Evolutionary conservation across 75 land plant genomes (phyloP), one percentile per base, ranked within the genome.

Genomic region (Picea sitchensis): DNA sequence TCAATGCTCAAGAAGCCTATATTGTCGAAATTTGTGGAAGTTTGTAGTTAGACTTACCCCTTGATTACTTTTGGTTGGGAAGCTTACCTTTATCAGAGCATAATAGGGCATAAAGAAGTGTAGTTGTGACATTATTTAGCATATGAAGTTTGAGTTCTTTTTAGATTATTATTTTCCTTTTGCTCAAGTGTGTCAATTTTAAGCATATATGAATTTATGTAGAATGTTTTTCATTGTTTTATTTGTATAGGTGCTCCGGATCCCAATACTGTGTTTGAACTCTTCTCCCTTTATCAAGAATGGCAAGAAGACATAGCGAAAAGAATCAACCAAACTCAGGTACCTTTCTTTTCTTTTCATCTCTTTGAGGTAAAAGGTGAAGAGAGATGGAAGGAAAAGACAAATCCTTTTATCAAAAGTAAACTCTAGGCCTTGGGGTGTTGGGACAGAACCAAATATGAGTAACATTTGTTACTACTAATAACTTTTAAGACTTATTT

Each of bases 211-310:
- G 54, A 47, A 6, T 47, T 47, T 47, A 47, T 47, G 54, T 47
- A 47, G 54, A 47, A 47, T 47, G 54, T 7, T 47, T 47, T 47
- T 47, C 54, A 47, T 7, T 47, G 8, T 47, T 47, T 7, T 47
- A 47, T 47, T 47, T 47, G 54, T 47, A 47, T 47, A 47, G 93
- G 84, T 85, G 60, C 82, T 61, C 63, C 89, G 59, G 76, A 89
- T 78, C 89, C 91, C 14, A 83, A 82, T 41, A 77, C 87, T 77
- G 73, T 88, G 26, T 60, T 83, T 81, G 93, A 91, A 80, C 89
- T 91, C 60, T 91, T 91, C 75, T 85, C 93, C 3, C 72, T 89
- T 73, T 91, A 91, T 68, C 86, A 87, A 59, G 87, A 91, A 44
- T 91, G 91, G 86, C 87, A 86, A 58, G 85, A 88, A 78, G 77